Conservation (phyloP, 768 basidiomycete species). For the Phylloporus arenicola region DNA sequence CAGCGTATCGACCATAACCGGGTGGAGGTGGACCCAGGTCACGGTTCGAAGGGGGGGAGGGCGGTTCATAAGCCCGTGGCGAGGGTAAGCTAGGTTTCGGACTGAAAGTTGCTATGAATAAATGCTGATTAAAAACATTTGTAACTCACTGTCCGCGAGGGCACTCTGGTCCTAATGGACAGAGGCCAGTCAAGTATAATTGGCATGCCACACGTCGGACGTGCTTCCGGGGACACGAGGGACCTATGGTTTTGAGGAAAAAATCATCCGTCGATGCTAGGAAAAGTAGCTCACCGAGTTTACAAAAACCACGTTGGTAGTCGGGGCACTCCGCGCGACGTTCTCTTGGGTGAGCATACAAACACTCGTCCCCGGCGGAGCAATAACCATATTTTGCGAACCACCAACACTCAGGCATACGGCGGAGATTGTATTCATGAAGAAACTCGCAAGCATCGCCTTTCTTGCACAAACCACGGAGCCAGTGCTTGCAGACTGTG, state of each 20-base stretch:
- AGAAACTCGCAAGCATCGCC: conserved; percentile 97
- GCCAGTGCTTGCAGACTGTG: conserved; percentile 98
- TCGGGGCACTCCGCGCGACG: conserved; percentile 90
- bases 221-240: conserved; percentile 86
- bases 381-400: conserved; percentile 97
- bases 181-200: conserved; percentile 87
- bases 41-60: conserved; percentile 65
- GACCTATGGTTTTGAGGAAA: conserved; percentile 47
- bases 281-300: conserved; percentile 57
- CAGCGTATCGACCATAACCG: conserved; percentile 80
- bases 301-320: conserved; percentile 94
- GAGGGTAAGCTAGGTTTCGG: conserved; percentile 73
- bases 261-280: neutral
- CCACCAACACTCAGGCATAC: conserved; percentile 99
- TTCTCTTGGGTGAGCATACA: conserved; percentile 94
- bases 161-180: conserved; percentile 86
- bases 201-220: conserved; percentile 89
- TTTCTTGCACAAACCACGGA: conserved; percentile 96
- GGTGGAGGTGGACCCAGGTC: conserved; percentile 90
- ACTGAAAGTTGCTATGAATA: conserved; percentile 35
- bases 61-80: conserved; percentile 71
- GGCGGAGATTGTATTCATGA: conserved; percentile 95
- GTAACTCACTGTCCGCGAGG: conserved; percentile 78
- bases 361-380: conserved; percentile 92
- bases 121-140: conserved; percentile 2